Percentiles rank a stretch among this genome's conserved stretches.
phyloP scores from a whole-genome alignment of 495 filamentous ascomycete genomes.

The Choiromyces venosus region DNA sequence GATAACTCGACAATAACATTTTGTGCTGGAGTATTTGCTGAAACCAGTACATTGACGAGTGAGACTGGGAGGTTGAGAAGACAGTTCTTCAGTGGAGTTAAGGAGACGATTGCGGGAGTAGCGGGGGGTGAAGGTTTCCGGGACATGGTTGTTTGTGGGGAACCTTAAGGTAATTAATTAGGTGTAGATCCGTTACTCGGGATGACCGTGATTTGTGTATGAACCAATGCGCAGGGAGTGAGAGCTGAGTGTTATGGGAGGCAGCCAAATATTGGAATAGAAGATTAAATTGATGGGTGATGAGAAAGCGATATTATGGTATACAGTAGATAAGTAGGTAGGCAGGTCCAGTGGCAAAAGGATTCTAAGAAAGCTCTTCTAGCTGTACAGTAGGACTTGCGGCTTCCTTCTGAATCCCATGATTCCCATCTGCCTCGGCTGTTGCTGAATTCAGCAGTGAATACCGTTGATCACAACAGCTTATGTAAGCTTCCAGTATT shows the following conservation, averaged over 20 bases:
- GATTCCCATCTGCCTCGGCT: neutral
- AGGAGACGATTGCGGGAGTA: conserved; percentile 50
- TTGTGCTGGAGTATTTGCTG: conserved; percentile 85
- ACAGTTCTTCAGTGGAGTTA: conserved; percentile 84
- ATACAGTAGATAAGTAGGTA: neutral
- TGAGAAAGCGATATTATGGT: neutral
- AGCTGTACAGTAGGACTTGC: neutral
- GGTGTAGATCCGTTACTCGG: neutral
- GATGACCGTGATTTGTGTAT: neutral
- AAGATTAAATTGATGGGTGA: neutral
- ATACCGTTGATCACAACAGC: neutral
- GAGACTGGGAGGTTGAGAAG: conserved; percentile 88
- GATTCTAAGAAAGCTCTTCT: neutral
- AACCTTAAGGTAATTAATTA: conserved; percentile 17
- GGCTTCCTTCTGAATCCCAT: neutral
- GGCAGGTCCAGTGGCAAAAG: neutral
- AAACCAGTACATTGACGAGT: conserved; percentile 72
- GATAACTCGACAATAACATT: conserved; percentile 92
- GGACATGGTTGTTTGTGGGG: conserved; percentile 29
- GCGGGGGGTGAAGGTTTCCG: conserved; percentile 32
- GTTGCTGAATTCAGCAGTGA: neutral
- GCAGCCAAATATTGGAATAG: neutral
- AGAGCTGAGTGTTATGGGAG: neutral
- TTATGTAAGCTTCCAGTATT: neutral
- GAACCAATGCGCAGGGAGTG: neutral